A percentile compares a stretch with the other conserved stretches of the same genome.
These are phyloP conservation scores for Macrolepiota albuminosa DNA, from an alignment of 768 basidiomycete species.

Conservation along the genomic window DNA sequence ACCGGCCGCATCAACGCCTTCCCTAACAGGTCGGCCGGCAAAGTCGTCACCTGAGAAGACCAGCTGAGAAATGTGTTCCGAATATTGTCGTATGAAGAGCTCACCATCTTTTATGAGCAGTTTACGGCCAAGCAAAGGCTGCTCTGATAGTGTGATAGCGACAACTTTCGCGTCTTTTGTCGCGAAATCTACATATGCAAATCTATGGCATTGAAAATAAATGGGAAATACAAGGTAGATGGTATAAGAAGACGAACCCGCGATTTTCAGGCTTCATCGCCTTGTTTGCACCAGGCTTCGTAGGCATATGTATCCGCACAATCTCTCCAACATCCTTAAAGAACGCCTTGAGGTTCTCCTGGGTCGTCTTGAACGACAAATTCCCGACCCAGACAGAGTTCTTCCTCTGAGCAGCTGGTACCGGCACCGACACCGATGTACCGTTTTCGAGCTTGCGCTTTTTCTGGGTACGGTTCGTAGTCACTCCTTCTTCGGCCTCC, in stretches of 20 bases:
- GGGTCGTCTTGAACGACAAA: conserved; percentile 83
- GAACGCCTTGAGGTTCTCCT: conserved; percentile 63
- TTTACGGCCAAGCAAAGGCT: conserved; percentile 76
- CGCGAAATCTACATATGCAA: conserved; percentile 94
- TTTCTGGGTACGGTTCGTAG: conserved; percentile 28
- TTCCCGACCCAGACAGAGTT: conserved; percentile 97
- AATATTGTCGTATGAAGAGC: conserved; percentile 16
- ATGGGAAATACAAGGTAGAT: neutral
- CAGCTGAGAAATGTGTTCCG: neutral
- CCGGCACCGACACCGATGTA: conserved; percentile 23
- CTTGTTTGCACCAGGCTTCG: conserved; percentile 47
- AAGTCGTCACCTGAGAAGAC: conserved; percentile 64
- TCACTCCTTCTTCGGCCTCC: conserved; percentile 12
- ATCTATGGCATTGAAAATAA: conserved; percentile 41
- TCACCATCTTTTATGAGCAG: conserved; percentile 91
- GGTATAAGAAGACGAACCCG: conserved; percentile 43
- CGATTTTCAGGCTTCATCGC: conserved; percentile 64
- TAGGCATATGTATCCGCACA: conserved; percentile 84
- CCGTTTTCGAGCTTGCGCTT: conserved; percentile 44
- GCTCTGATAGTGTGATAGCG: conserved; percentile 81
- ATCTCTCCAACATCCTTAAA: conserved; percentile 72
- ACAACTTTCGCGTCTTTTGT: conserved; percentile 65
- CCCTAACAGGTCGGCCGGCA: conserved; percentile 55
- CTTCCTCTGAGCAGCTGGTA: conserved; percentile 48
- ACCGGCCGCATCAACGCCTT: conserved; percentile 29